phyloP scores from a whole-genome alignment of 768 basidiomycete genomes.

The Pholiota microspora region DNA sequence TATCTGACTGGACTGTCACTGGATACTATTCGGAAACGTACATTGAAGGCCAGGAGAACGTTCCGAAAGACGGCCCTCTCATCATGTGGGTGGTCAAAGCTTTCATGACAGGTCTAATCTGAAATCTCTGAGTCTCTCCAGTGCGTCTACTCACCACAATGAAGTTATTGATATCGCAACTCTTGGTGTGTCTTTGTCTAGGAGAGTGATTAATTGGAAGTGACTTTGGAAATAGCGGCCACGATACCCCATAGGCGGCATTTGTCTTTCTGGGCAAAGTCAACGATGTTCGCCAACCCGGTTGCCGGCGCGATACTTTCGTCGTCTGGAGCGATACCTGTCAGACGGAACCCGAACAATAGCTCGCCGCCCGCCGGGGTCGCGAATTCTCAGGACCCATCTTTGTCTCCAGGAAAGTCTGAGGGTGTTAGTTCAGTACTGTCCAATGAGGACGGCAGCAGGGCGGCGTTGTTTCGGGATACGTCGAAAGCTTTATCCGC shows the following conservation, averaged over 20 bases:
- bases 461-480: conserved; percentile 51
- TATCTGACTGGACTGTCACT: conserved; percentile 59
- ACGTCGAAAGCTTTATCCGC: conserved; percentile 54
- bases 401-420: too few species aligned
- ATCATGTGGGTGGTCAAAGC: conserved; percentile 45
- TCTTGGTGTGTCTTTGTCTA: conserved; percentile 30
- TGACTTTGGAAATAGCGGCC: conserved; percentile 31
- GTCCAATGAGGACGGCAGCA: conserved; percentile 9
- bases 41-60: conserved; percentile 55
- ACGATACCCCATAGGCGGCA: conserved; percentile 59
- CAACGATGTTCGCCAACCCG: conserved; percentile 62
- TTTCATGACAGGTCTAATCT: not conserved
- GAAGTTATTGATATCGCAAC: conserved; percentile 62
- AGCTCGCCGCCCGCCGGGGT: conserved; percentile 14
- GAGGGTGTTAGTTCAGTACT: too few species aligned
- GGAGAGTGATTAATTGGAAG: not conserved
- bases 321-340: conserved; percentile 72
- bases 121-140: conserved; percentile 21
- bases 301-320: conserved; percentile 47
- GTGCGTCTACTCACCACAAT: conserved; percentile 64
- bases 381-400: not conserved
- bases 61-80: conserved; percentile 53
- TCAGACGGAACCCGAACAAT: conserved; percentile 57
- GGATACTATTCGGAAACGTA: conserved; percentile 63
- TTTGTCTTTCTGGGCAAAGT: conserved; percentile 72